Conservation (phyloP, 768 basidiomycete species). For the Pulveroboletus ravenelii region DNA sequence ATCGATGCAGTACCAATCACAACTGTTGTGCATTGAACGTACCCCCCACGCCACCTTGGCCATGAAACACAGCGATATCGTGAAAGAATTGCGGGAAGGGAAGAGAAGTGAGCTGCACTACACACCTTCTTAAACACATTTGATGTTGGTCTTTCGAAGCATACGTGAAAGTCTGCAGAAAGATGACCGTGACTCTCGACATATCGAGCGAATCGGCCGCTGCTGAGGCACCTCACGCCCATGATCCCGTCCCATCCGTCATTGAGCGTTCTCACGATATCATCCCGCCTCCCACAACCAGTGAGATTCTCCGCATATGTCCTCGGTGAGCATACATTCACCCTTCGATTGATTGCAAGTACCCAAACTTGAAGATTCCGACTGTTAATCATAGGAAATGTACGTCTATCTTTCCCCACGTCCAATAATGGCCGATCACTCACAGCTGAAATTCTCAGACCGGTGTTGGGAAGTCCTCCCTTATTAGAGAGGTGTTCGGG, state of each 20-base stretch:
- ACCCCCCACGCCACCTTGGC: no score
- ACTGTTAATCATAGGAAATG: background rate
- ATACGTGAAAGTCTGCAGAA: background rate
- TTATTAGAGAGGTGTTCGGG: background rate
- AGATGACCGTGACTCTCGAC: background rate
- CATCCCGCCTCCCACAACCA: background rate
- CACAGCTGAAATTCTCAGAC: background rate
- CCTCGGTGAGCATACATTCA: background rate
- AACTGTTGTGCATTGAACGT: fast-evolving
- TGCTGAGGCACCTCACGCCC: background rate
- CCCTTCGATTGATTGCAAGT: background rate
- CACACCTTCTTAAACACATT: background rate
- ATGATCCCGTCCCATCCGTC: background rate
- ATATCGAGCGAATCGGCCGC: background rate
- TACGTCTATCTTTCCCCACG: background rate
- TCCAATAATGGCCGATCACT: background rate
- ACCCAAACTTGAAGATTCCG: background rate
- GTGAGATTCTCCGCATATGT: background rate
- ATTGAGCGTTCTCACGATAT: no score
- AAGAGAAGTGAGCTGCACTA: background rate
- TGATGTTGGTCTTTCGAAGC: background rate
- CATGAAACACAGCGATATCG: background rate
- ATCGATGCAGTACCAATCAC: background rate
- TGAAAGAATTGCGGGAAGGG: background rate
- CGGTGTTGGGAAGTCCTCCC: background rate